Evolutionary conservation across 805 yeast genomes (phyloP).

Genomic region (Monosporozyma servazzii): DNA sequence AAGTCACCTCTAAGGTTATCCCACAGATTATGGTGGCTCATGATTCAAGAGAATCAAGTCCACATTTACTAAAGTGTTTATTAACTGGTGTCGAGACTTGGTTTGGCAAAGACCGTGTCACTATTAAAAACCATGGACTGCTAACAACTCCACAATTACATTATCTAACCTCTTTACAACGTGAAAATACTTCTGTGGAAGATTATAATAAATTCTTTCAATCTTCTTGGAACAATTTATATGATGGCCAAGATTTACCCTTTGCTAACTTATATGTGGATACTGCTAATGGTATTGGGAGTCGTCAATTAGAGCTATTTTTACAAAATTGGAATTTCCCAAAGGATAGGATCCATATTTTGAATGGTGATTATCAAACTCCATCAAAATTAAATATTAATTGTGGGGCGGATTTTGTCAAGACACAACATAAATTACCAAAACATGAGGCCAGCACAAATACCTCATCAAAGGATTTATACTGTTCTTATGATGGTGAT

Average conservation of each 20-base stretch:
- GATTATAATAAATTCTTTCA: slow-evolving; percentile 66
- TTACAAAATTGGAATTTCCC: slow-evolving; percentile 27
- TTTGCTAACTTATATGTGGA: slow-evolving; percentile 52
- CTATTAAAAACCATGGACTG: slow-evolving; percentile 48
- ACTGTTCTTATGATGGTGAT: slow-evolving; percentile 91
- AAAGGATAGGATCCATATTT: slow-evolving; percentile 33
- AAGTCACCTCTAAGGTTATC: slow-evolving; percentile 6
- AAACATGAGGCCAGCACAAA: slow-evolving; percentile 14
- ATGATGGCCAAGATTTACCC: slow-evolving; percentile 8
- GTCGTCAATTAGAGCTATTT: slow-evolving; percentile 53
- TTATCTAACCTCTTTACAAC: slow-evolving; percentile 64
- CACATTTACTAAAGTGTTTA: slow-evolving; percentile 35
- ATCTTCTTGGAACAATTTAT: slow-evolving; percentile 22
- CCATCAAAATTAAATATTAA: slow-evolving; percentile 59
- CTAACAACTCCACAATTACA: slow-evolving; percentile 94
- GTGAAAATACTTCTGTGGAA: slow-evolving; percentile 32
- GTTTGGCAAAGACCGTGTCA: neutral
- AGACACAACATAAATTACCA: slow-evolving; percentile 78
- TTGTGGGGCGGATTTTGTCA: slow-evolving; percentile 95
- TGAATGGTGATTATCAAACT: slow-evolving; percentile 45
- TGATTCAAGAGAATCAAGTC: slow-evolving; percentile 85
- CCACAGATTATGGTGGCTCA: slow-evolving; percentile 61
- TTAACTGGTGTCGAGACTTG: slow-evolving; percentile 43
- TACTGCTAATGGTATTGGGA: slow-evolving; percentile 97
- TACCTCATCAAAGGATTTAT: slow-evolving; percentile 33